Evolutionary conservation across 331 rosid species (phyloP).

Genomic region (Rhamnella rubrinervis): DNA sequence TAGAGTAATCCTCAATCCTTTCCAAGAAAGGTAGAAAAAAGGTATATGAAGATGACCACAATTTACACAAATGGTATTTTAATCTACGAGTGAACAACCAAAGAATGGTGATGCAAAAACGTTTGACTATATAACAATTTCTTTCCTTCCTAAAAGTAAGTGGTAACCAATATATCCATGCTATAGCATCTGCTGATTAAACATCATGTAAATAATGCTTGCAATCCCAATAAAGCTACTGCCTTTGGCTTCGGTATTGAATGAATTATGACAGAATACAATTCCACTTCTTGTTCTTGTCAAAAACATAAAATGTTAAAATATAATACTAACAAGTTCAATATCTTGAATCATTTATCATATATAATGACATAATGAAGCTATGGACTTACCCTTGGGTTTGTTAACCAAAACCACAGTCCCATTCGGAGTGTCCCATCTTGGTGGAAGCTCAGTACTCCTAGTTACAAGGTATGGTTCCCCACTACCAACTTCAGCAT

Average conservation of each 20-base stretch:
- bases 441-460: conserved; percentile 70
- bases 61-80: neutral
- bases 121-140: no score
- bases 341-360: neutral
- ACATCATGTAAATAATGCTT: no score
- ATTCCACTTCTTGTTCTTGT: no score
- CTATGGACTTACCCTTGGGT: conserved; percentile 68
- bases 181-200: no score
- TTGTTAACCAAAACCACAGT: conserved; percentile 85
- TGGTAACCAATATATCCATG: no score
- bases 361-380: neutral
- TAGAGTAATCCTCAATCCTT: no score
- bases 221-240: no score
- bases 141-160: no score
- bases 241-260: no score
- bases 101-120: neutral
- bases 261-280: no score
- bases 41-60: neutral
- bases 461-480: conserved; percentile 72
- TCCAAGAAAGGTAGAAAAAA: neutral
- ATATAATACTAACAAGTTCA: neutral
- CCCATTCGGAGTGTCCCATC: conserved; percentile 79
- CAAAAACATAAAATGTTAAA: neutral
- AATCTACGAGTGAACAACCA: neutral
- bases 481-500: conserved; percentile 33